Evolutionary conservation across 306 rosid genomes (phyloP), one percentile per base, ranked within the genome.

Genomic region (Vigna trinervia): DNA sequence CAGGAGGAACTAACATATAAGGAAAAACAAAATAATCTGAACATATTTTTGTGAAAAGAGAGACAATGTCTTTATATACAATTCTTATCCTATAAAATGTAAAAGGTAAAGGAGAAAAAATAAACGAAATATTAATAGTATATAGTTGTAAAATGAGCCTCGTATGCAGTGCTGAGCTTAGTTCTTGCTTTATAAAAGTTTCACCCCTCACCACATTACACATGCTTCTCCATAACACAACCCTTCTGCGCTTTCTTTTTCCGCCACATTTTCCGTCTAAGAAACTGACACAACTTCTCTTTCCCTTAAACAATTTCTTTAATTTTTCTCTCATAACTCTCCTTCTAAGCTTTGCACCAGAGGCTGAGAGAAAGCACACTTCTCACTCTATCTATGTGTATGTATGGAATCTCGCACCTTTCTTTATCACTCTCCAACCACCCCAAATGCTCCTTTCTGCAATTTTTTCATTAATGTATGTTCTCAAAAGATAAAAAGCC

Each of bases 361-460:
- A 74, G 68, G 3, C 48, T 36, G 41, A 12, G 46, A 39, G 11
- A 34, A 34, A 34, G 38, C 38, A 34, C 38, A 34, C 26, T 20
- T 20, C 56, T 4, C 41, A 15, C 20, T 66, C 11, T 46, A 2
- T 46, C 11, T 46, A 2, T 60, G 14, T 28, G 15, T 43, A 50
- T 81, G 23, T 54, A 71, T 80, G 87, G 87, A 84, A 84, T 84
- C 87, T 84, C 82, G 51, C 80, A 84, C 74, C 80, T 84, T 76
- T 76, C 80, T 84, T 76, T 76, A 30, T 30, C 34, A 30, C 30
- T 51, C 61, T 12, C 12, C 47, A 60, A 20, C 23, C 84, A 73
- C 56, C 79, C 79, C 79, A 73, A 80, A 65, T 53, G 17, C 81
- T 57, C 52, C 70, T 64, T 82, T 82, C 38, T 66, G 19, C 75